These are phyloP conservation scores for Colletotrichum tamarilloi DNA, from an alignment of 2,329 filamentous ascomycete genomes.

Conservation along the genomic window DNA sequence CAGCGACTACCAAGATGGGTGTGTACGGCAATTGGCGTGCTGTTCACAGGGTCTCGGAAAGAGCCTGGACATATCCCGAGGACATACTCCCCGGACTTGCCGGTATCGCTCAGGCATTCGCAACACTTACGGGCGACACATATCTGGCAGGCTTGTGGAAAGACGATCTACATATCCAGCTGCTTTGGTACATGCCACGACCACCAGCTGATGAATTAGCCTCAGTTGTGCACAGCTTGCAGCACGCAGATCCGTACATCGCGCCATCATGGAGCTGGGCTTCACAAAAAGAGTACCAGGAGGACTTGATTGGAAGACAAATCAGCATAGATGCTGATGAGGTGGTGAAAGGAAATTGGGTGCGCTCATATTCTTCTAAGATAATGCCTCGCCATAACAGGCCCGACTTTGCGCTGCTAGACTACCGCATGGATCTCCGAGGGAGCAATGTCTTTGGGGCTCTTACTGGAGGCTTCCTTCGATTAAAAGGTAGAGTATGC, in stretches of 20 bases:
- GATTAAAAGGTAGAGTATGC: rapidly evolving
- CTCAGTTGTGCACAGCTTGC: not conserved
- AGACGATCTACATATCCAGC: not conserved
- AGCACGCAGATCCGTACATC: not conserved
- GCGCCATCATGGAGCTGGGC: conserved; percentile 13
- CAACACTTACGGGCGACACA: not conserved
- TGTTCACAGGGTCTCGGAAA: not conserved
- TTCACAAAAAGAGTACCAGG: not conserved
- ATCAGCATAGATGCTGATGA: no score
- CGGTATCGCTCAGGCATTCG: not conserved
- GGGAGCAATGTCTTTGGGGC: rapidly evolving
- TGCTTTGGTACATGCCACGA: not conserved
- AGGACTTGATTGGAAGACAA: no score
- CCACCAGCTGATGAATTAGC: not conserved
- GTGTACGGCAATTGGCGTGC: not conserved
- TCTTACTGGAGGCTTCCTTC: not conserved
- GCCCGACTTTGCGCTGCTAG: not conserved
- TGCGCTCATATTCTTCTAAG: no score
- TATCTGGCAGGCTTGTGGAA: conserved; percentile 10
- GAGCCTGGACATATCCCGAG: not conserved
- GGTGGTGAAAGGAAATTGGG: no score
- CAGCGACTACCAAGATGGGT: rapidly evolving
- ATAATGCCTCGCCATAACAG: not conserved
- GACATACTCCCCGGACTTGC: not conserved
- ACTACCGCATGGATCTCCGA: not conserved